A percentile compares a stretch with the other conserved stretches of the same genome.
These are phyloP conservation scores for Hamamelis virginiana DNA, from an alignment of 164 flowering plant genomes.

Conservation along the genomic window DNA sequence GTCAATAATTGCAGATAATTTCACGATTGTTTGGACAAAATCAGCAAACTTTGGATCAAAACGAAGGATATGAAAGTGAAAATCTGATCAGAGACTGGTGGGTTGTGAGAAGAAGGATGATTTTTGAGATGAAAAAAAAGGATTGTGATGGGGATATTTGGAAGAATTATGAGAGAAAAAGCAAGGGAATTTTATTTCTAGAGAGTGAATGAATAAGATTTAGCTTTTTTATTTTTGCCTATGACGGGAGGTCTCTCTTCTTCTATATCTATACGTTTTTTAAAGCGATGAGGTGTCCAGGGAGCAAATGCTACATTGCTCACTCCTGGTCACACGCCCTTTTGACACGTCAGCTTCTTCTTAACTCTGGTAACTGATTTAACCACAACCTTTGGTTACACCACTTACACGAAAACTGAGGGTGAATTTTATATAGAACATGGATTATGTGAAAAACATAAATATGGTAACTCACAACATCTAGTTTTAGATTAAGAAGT, in stretches of 20 bases:
- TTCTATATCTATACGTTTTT: constrained; percentile 23
- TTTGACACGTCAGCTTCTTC: constrained; percentile 18
- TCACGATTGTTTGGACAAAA: constrained; percentile 2
- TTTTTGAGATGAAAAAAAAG: constrained; percentile 4
- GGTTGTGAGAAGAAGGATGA: background rate
- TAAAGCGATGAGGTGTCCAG: constrained; percentile 34
- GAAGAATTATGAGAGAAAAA: constrained; percentile 9
- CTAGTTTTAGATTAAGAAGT: background rate
- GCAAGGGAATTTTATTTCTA: constrained; percentile 13
- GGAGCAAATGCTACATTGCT: constrained; percentile 1
- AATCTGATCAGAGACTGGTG: constrained; percentile 14
- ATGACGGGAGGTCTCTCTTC: constrained; percentile 20
- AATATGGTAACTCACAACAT: background rate
- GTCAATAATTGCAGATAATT: constrained; percentile 20
- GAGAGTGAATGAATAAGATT: constrained; percentile 7
- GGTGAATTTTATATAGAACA: background rate
- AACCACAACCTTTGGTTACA: background rate
- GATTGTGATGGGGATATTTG: background rate
- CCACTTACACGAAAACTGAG: background rate
- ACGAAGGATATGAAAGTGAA: constrained; percentile 20
- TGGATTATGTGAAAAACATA: background rate
- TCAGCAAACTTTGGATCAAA: constrained; percentile 18
- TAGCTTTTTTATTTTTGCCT: constrained; percentile 12
- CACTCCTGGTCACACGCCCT: background rate
- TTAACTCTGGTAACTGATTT: constrained; percentile 16